These are phyloP conservation scores for Aspergillus neoniger DNA, from an alignment of 2,329 filamentous ascomycete species.

Conservation along the genomic window DNA sequence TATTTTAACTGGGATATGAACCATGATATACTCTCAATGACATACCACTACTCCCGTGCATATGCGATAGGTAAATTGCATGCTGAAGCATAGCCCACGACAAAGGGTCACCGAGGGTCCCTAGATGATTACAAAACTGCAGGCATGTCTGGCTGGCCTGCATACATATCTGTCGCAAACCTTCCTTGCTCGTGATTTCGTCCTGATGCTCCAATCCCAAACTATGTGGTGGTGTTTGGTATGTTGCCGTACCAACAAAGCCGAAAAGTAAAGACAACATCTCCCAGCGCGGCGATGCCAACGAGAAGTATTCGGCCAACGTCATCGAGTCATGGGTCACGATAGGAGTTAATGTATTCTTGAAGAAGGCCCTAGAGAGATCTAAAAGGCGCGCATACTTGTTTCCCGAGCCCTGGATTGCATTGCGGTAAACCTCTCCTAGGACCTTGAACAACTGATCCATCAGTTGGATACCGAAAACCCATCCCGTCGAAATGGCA, in stretches of 20 bases:
- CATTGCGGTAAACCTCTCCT: conserved; percentile 1
- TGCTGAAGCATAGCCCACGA: conserved; percentile 21
- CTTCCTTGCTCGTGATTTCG: conserved; percentile 11
- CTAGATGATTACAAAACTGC: conserved; percentile 20
- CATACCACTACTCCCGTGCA: conserved; percentile 21
- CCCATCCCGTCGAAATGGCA: not conserved
- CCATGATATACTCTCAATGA: too few relatives aligned
- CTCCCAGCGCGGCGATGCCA: conserved; percentile 21
- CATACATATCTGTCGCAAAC: conserved; percentile 14
- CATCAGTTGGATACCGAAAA: not conserved
- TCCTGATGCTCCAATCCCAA: conserved; percentile 8
- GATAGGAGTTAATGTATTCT: conserved; percentile 1
- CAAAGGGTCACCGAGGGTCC: conserved; percentile 21
- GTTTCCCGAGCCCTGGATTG: not conserved
- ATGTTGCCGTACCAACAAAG: conserved; percentile 16
- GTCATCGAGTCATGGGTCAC: conserved; percentile 14
- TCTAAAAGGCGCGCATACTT: not conserved
- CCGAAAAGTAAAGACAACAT: conserved; percentile 20
- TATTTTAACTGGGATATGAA: not conserved
- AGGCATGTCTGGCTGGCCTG: conserved; percentile 22
- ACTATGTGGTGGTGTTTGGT: conserved; percentile 16
- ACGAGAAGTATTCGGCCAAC: conserved; percentile 18
- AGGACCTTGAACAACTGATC: not conserved
- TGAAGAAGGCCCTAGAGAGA: conserved; percentile 8
- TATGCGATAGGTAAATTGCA: conserved; percentile 12